Conservation (phyloP, 2,329 filamentous ascomycete genomes). For the Botryotinia narcissicola region DNA sequence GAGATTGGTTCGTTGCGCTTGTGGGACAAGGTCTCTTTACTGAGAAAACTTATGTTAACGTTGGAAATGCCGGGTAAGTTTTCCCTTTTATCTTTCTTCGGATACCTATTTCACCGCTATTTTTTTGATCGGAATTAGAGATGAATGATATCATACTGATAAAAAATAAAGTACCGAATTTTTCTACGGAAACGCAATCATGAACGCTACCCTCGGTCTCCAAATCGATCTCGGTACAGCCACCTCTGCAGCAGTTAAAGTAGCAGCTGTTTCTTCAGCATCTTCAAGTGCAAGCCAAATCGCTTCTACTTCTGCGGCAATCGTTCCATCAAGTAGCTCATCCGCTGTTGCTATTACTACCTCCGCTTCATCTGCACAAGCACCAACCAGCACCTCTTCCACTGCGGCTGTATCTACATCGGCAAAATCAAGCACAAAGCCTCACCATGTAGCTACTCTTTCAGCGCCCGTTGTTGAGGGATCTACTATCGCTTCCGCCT, state of each 20-base stretch:
- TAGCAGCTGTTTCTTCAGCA: background rate
- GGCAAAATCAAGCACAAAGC: background rate
- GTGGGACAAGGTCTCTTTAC: background rate
- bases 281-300: background rate
- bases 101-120: background rate
- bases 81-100: background rate
- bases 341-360: background rate
- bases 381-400: background rate
- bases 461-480: background rate
- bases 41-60: background rate
- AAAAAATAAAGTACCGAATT: background rate
- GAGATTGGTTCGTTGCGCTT: constrained; percentile 2
- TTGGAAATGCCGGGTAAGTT: constrained; percentile 10
- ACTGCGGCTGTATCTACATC: background rate
- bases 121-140: background rate
- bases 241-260: background rate
- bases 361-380: background rate
- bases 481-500: background rate
- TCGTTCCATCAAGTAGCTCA: background rate
- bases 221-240: background rate
- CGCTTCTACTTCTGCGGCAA: background rate
- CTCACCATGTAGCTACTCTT: background rate
- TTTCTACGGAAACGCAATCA: background rate
- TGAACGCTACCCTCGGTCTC: background rate
- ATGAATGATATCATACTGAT: background rate